Evolutionary conservation across 441 rosid species (phyloP).

Genomic region (Rhodomyrtus psidioides): DNA sequence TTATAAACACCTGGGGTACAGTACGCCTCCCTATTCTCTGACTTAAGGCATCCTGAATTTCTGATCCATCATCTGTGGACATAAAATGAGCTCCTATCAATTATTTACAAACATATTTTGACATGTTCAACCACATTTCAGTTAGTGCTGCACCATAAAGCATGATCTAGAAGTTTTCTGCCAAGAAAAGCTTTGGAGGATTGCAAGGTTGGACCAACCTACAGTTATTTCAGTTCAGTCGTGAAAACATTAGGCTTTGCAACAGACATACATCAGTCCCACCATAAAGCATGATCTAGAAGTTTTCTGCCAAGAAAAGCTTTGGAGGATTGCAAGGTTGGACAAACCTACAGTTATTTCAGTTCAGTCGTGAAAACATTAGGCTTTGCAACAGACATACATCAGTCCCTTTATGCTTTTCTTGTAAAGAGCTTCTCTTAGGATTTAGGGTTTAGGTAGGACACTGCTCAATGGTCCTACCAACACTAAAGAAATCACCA

Average conservation of each 20-base stretch:
- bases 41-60: slow-evolving; percentile 59
- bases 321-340: background rate
- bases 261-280: too few species aligned
- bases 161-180: background rate
- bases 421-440: background rate
- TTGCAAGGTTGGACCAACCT: background rate
- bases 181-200: background rate
- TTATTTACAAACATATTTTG: background rate
- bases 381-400: background rate
- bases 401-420: background rate
- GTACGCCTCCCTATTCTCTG: slow-evolving; percentile 61
- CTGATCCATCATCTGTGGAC: slow-evolving; percentile 58
- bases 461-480: background rate
- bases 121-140: background rate
- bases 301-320: background rate
- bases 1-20: slow-evolving; percentile 89
- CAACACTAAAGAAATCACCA: background rate
- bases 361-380: background rate
- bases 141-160: background rate
- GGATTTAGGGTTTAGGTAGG: background rate
- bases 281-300: background rate
- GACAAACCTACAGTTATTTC: background rate
- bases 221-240: background rate
- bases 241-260: background rate
- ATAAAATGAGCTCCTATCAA: background rate